Conservation (phyloP, 306 rosid species). For the Citrullus amarus region DNA sequence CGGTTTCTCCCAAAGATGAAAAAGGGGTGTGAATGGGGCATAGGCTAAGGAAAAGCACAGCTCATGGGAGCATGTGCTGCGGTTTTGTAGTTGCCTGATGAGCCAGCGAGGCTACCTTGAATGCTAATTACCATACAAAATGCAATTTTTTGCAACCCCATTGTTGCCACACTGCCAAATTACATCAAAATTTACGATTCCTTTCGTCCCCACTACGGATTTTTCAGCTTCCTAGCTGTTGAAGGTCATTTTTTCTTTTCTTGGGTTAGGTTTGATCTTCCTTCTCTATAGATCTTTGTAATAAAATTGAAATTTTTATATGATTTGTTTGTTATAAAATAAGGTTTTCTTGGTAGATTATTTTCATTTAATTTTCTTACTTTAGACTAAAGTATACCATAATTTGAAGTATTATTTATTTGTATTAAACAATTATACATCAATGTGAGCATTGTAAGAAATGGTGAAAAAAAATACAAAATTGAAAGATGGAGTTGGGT, state of each 20-base stretch:
- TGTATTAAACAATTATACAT: background rate
- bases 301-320: background rate
- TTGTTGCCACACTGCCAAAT: background rate
- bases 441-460: background rate
- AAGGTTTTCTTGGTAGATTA: background rate
- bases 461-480: background rate
- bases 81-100: constrained; percentile 8
- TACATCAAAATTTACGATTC: background rate
- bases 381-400: no score
- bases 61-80: constrained; percentile 13
- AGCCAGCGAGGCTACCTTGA: background rate
- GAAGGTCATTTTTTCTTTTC: background rate
- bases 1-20: background rate
- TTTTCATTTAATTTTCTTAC: background rate
- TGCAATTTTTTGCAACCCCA: background rate
- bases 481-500: background rate
- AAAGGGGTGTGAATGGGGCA: background rate
- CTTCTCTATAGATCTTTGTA: background rate
- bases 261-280: background rate
- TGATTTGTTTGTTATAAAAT: background rate
- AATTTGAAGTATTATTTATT: background rate
- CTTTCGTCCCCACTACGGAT: background rate
- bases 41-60: constrained; percentile 3
- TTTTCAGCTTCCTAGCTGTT: background rate
- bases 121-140: background rate